Conservation (phyloP, 2,329 filamentous ascomycete genomes). For the Fusarium oxysporum region DNA sequence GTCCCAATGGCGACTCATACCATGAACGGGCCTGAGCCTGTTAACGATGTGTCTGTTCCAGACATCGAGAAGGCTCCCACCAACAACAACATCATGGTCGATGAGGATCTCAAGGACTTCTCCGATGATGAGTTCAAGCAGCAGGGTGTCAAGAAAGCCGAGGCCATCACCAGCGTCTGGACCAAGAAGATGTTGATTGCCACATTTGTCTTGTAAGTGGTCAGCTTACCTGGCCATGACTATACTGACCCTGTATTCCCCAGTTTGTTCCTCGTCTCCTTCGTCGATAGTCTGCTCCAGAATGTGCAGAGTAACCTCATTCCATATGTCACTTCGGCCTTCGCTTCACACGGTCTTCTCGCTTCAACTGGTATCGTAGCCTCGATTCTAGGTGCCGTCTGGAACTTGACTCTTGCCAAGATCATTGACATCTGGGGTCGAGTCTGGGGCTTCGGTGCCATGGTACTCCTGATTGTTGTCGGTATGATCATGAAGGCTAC, state of each 20-base stretch:
- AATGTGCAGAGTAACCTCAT: constrained; percentile 49
- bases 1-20: constrained; percentile 18
- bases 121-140: constrained; percentile 26
- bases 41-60: constrained; percentile 17
- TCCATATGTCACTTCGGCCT: constrained; percentile 62
- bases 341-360: constrained; percentile 63
- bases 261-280: constrained; percentile 60
- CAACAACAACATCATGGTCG: constrained; percentile 12
- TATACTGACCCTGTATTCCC: not conserved
- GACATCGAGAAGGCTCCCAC: constrained; percentile 23
- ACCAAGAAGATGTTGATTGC: constrained; percentile 50
- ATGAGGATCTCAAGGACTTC: constrained; percentile 5
- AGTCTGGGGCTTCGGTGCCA: constrained; percentile 8
- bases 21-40: constrained; percentile 14
- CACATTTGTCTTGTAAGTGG: constrained; percentile 47
- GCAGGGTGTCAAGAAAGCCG: constrained; percentile 44
- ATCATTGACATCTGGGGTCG: constrained; percentile 23
- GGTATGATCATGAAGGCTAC: constrained; percentile 72
- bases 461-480: constrained; percentile 56
- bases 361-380: constrained; percentile 65
- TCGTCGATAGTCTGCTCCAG: constrained; percentile 59
- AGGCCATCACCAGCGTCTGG: constrained; percentile 55
- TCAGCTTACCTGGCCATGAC: not conserved
- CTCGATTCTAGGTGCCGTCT: constrained; percentile 2
- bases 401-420: constrained; percentile 11